Percentiles rank a stretch among this genome's conserved stretches.
phyloP scores from a whole-genome alignment of 2,329 filamentous ascomycete genomes.

The Metarhizium rileyi region DNA sequence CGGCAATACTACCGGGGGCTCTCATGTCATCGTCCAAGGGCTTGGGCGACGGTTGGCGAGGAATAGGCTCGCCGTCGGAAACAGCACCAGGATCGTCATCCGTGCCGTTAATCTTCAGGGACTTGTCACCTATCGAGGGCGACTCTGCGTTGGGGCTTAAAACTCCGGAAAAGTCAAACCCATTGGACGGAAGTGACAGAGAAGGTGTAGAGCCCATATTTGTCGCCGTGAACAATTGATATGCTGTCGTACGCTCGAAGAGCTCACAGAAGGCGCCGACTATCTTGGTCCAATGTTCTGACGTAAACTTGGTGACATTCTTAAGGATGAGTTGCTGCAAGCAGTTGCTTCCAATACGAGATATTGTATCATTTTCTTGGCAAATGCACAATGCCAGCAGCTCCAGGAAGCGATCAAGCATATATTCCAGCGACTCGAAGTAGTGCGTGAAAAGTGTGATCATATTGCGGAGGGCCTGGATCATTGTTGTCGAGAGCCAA shows the following conservation, averaged over 20 bases:
- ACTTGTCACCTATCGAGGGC: constrained; percentile 39
- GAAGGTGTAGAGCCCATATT: constrained; percentile 44
- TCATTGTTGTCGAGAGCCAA: constrained; percentile 99
- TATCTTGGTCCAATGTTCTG: constrained; percentile 86
- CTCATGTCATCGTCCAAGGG: constrained; percentile 25
- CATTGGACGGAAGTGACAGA: constrained; percentile 42
- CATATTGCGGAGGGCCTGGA: constrained; percentile 95
- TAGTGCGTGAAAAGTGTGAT: constrained; percentile 98
- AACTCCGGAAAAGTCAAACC: constrained; percentile 37
- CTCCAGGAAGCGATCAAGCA: constrained; percentile 96
- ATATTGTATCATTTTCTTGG: constrained; percentile 98
- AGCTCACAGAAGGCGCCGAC: constrained; percentile 93
- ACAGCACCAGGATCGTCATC: constrained; percentile 25
- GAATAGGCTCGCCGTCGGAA: constrained; percentile 24
- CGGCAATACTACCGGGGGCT: constrained; percentile 20
- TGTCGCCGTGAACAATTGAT: constrained; percentile 86
- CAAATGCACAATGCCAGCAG: constrained; percentile 93
- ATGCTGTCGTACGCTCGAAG: constrained; percentile 88
- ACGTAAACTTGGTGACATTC: constrained; percentile 85
- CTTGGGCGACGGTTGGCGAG: constrained; percentile 17
- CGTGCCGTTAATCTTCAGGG: constrained; percentile 50
- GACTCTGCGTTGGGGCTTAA: constrained; percentile 32
- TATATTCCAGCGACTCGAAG: constrained; percentile 90
- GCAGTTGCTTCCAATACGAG: constrained; percentile 95
- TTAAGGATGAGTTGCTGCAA: constrained; percentile 93